Evolutionary conservation across 345 rosid genomes (phyloP).

Genomic region (Rhodomyrtus tomentosa): DNA sequence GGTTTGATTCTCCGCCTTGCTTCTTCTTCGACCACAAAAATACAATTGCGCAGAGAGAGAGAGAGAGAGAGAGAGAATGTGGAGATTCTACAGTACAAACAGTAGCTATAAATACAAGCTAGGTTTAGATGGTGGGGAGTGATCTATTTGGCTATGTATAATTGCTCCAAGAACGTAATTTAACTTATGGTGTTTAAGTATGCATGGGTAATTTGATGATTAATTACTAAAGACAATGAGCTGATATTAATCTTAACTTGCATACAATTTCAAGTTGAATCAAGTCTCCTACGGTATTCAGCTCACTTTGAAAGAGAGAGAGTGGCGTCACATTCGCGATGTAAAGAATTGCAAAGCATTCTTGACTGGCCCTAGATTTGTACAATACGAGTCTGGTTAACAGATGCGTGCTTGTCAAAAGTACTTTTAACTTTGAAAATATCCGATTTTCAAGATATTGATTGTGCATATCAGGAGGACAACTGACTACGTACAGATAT

Average conservation of each 20-base stretch:
- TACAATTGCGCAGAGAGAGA: neutral
- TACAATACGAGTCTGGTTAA: neutral
- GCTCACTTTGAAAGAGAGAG: neutral
- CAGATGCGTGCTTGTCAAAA: neutral
- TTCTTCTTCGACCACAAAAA: neutral
- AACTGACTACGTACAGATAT: neutral
- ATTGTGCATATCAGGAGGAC: neutral
- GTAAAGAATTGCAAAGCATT: neutral
- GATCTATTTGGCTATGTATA: neutral
- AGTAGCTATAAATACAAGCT: neutral
- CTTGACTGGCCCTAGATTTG: neutral
- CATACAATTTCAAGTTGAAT: neutral
- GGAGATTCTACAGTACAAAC: neutral
- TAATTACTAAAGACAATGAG: neutral
- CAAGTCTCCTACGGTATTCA: neutral
- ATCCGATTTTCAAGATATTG: neutral
- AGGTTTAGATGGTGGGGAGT: neutral
- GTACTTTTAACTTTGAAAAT: neutral
- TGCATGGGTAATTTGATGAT: neutral
- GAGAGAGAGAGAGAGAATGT: neutral
- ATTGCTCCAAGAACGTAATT: neutral
- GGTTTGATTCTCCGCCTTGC: neutral
- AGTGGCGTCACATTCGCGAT: neutral
- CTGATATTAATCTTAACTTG: neutral
- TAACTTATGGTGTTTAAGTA: neutral